Evolutionary conservation across 1,139 yeast genomes (phyloP).

Genomic region (Blastobotrys malaysiensis): DNA sequence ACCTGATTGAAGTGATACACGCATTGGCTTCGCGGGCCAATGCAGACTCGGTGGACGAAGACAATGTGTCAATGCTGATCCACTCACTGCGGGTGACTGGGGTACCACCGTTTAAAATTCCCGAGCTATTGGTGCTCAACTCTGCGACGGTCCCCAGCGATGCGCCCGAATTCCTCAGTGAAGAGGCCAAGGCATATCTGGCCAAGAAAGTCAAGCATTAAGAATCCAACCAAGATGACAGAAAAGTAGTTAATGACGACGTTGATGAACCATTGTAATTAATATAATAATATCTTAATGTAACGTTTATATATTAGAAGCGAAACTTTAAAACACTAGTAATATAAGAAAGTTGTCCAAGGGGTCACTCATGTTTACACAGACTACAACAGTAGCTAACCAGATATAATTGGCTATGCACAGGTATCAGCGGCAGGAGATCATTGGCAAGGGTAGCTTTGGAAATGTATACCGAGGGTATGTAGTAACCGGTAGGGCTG

Average conservation of each 20-base stretch:
- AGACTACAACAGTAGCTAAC: not conserved
- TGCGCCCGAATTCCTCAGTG: slow-evolving; percentile 16
- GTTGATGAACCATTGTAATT: not conserved
- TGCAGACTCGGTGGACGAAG: slow-evolving; percentile 26
- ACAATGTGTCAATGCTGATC: slow-evolving; percentile 27
- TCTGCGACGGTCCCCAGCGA: slow-evolving; percentile 42
- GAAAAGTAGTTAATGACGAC: not conserved
- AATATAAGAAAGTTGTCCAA: too few relatives aligned
- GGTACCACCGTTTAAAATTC: slow-evolving; percentile 47
- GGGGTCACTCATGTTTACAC: too few relatives aligned
- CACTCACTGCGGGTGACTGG: slow-evolving; percentile 25
- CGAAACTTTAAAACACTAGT: too few relatives aligned
- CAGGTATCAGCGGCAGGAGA: slow-evolving; percentile 31
- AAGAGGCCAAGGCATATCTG: slow-evolving; percentile 8
- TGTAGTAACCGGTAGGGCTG: slow-evolving; percentile 8
- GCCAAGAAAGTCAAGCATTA: slow-evolving; percentile 7
- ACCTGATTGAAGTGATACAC: slow-evolving; percentile 29
- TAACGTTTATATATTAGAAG: not conserved
- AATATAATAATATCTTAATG: not conserved
- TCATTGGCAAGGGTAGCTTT: slow-evolving; percentile 80
- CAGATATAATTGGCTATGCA: not conserved
- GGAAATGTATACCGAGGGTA: slow-evolving; percentile 77
- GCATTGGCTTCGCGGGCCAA: slow-evolving; percentile 41
- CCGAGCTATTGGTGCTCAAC: slow-evolving; percentile 67
- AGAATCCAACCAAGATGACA: not conserved